phyloP scores from a whole-genome alignment of 768 basidiomycete species.

The Collybia sordida region DNA sequence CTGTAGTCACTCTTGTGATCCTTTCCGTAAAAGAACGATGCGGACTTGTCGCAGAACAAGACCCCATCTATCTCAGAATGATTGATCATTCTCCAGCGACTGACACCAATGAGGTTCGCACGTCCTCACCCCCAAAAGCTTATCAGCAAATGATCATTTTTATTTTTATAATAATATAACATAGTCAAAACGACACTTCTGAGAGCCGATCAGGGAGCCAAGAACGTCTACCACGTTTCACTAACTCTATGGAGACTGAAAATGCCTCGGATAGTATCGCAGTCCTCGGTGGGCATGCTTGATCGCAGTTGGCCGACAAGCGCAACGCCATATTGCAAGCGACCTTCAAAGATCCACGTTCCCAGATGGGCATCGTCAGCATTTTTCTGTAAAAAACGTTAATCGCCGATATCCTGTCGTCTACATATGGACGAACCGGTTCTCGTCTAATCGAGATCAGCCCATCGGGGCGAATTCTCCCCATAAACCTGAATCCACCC shows the following conservation, averaged over 20 bases:
- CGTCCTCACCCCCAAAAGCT: no score
- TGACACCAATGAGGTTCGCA: no score
- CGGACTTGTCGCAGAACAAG: no score
- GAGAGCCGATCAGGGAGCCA: neutral
- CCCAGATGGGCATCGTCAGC: slow-evolving; percentile 35
- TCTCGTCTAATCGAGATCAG: slow-evolving; percentile 59
- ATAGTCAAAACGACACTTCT: neutral
- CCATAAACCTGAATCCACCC: slow-evolving; percentile 63
- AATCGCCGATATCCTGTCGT: slow-evolving; percentile 2
- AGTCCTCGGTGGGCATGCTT: slow-evolving; percentile 26
- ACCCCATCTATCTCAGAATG: no score
- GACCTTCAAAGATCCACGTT: slow-evolving; percentile 59
- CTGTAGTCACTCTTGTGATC: no score
- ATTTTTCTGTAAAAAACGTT: slow-evolving; percentile 35
- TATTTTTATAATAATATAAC: neutral
- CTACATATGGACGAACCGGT: slow-evolving; percentile 38
- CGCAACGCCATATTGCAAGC: slow-evolving; percentile 43
- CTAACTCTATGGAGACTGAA: slow-evolving; percentile 53
- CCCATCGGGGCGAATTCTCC: slow-evolving; percentile 59
- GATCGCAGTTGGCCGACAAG: slow-evolving; percentile 58
- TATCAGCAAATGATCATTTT: no score
- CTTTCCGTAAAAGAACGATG: no score
- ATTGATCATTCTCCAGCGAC: no score
- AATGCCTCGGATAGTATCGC: slow-evolving; percentile 43
- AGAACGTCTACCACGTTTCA: neutral